Conservation (phyloP, 2,329 filamentous ascomycete genomes). For the Colletotrichum camelliae region DNA sequence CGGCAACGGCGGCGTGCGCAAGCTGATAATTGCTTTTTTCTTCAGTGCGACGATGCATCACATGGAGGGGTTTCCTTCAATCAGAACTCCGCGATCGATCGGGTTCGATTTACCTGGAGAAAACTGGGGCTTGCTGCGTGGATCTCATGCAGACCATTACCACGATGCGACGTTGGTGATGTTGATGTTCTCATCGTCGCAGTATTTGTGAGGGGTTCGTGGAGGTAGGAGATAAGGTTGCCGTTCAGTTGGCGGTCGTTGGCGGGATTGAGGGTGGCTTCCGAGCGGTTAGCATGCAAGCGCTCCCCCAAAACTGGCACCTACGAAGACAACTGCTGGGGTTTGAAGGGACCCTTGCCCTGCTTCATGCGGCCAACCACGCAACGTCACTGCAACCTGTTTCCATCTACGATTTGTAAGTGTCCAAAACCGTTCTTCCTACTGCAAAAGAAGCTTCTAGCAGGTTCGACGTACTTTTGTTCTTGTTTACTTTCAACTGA, state of each 20-base stretch:
- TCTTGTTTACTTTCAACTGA: background rate
- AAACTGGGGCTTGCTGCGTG: background rate
- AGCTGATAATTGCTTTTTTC: background rate
- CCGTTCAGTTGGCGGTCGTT: background rate
- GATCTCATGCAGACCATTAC: background rate
- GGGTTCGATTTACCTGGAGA: background rate
- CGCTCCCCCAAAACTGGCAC: background rate
- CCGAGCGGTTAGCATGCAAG: background rate
- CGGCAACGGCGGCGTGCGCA: background rate
- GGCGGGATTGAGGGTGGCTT: background rate
- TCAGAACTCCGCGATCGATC: background rate
- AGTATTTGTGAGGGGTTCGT: background rate
- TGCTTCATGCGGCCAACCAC: background rate
- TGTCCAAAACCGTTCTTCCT: background rate
- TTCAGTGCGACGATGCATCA: background rate
- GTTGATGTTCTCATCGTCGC: background rate
- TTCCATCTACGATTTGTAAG: background rate
- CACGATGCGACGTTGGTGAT: background rate
- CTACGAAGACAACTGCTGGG: background rate
- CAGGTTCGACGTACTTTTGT: background rate
- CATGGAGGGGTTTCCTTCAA: background rate
- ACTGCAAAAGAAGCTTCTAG: background rate
- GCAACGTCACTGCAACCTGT: background rate
- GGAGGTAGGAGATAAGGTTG: background rate
- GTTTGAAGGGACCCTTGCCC: background rate